Conservation (phyloP, 23 red algal genomes). For the Gracilariopsis chorda region DNA sequence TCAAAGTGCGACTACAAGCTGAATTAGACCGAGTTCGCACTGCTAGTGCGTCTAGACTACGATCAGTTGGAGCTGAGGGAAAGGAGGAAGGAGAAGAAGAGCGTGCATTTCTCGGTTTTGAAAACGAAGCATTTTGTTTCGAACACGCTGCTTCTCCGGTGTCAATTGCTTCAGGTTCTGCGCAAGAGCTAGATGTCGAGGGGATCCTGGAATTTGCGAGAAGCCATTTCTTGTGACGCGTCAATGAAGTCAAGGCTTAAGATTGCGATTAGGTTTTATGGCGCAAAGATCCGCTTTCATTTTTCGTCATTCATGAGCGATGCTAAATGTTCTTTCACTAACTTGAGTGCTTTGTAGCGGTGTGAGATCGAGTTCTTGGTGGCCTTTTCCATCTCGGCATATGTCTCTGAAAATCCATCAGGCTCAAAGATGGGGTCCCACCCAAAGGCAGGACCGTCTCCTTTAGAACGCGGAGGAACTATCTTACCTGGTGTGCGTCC, state of each 20-base stretch:
- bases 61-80: background rate
- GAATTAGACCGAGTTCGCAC: slow-evolving; percentile 47
- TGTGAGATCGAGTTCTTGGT: slow-evolving; percentile 93
- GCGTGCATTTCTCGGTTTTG: slow-evolving; percentile 38
- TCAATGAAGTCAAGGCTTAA: background rate
- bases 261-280: background rate
- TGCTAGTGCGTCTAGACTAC: slow-evolving; percentile 18
- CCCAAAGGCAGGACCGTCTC: slow-evolving; percentile 69
- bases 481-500: slow-evolving; percentile 75
- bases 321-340: slow-evolving; percentile 33
- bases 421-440: slow-evolving; percentile 99
- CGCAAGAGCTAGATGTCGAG: slow-evolving; percentile 1
- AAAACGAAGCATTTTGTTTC: slow-evolving; percentile 54
- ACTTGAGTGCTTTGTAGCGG: slow-evolving; percentile 61
- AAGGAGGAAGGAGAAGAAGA: slow-evolving; percentile 38
- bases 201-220: slow-evolving; percentile 1
- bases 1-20: slow-evolving; percentile 37
- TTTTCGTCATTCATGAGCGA: background rate
- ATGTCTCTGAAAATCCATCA: slow-evolving; percentile 69
- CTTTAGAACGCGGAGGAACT: slow-evolving; percentile 56
- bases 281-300: background rate
- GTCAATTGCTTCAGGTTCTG: slow-evolving; percentile 21
- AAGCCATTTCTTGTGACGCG: background rate
- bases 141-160: slow-evolving; percentile 44
- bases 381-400: slow-evolving; percentile 92